Conservation (phyloP, 345 rosid species). For the Salix exigua region DNA sequence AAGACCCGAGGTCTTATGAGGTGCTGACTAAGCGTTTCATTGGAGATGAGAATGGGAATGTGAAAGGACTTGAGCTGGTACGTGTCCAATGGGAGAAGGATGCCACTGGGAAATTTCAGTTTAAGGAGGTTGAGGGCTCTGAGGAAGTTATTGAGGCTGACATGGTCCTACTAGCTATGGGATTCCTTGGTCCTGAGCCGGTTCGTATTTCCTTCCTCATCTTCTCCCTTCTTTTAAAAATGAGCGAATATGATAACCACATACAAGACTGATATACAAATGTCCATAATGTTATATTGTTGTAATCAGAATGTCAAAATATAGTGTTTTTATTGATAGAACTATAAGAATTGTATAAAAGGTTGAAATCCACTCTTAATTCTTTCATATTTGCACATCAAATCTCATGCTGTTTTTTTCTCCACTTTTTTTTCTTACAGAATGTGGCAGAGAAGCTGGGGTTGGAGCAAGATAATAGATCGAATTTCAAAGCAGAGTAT, state of each 20-base stretch:
- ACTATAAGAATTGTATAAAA: no score
- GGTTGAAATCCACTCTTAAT: no score
- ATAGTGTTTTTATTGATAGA: no score
- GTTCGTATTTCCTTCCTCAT: conserved; percentile 38
- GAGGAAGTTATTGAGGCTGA: conserved; percentile 87
- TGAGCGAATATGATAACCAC: background rate
- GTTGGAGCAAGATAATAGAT: conserved; percentile 70
- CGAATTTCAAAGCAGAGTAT: conserved; percentile 90
- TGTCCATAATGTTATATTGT: no score
- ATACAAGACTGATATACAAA: background rate
- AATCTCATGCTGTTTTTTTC: background rate
- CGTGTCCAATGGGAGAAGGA: conserved; percentile 88
- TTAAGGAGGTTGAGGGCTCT: conserved; percentile 81
- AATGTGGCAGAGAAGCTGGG: conserved; percentile 81
- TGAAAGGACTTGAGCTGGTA: conserved; percentile 82
- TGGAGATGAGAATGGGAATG: conserved; percentile 73
- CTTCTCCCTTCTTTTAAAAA: background rate
- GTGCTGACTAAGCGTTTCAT: conserved; percentile 85
- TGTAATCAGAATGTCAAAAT: no score
- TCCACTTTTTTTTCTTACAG: conserved; percentile 23
- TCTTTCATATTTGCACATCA: no score
- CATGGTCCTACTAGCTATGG: conserved; percentile 90
- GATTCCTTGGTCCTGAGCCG: conserved; percentile 93
- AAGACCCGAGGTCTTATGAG: conserved; percentile 90
- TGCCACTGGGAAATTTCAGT: conserved; percentile 69